Evolutionary conservation across 805 yeast species (phyloP).

Genomic region (Saccharomyces mikatae): DNA sequence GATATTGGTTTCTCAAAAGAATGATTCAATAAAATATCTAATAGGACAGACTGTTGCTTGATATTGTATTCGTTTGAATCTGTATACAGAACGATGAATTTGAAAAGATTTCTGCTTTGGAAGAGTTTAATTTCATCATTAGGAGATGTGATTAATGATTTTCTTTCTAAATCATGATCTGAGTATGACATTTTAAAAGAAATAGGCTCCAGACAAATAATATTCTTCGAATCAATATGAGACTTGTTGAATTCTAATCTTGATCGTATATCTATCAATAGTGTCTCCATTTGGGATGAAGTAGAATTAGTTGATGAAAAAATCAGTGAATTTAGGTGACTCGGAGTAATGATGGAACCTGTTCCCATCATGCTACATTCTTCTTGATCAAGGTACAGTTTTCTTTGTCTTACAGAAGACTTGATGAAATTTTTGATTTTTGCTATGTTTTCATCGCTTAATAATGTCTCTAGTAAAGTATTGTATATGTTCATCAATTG

Average conservation of each 20-base stretch:
- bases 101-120: constrained; percentile 44
- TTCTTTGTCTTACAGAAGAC: constrained; percentile 6
- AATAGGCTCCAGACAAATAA: constrained; percentile 72
- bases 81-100: constrained; percentile 53
- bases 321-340: constrained; percentile 13
- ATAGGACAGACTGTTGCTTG: constrained; percentile 17
- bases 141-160: constrained; percentile 51
- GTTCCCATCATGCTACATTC: constrained; percentile 3
- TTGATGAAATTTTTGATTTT: constrained; percentile 21
- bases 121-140: constrained; percentile 49
- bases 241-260: constrained; percentile 49
- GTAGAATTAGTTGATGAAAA: constrained; percentile 4
- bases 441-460: constrained; percentile 24
- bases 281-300: constrained; percentile 20
- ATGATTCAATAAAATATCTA: constrained; percentile 19
- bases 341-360: constrained; percentile 8
- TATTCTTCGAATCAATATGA: constrained; percentile 53
- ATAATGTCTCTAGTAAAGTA: constrained; percentile 23
- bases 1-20: constrained; percentile 25
- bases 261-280: constrained; percentile 69
- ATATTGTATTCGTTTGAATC: constrained; percentile 11
- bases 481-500: constrained; percentile 26
- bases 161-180: constrained; percentile 59
- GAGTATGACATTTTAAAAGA: constrained; percentile 42
- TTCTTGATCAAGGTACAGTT: not conserved